Percentiles rank a stretch among this genome's conserved stretches.
These are phyloP conservation scores for Pochonia chlamydosporia DNA, from an alignment of 2,329 filamentous ascomycete genomes.

Conservation along the genomic window DNA sequence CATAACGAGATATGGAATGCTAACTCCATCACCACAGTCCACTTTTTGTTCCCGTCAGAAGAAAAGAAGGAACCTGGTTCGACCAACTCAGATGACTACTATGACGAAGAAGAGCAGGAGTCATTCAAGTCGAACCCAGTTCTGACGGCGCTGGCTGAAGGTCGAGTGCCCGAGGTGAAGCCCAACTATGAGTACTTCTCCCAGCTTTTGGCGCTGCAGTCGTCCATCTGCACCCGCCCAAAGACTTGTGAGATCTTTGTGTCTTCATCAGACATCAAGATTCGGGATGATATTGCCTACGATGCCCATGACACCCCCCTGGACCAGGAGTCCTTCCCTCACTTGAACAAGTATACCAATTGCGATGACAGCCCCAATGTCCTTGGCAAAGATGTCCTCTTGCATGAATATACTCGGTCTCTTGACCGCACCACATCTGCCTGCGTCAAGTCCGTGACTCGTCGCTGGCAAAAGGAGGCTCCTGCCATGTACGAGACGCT, in stretches of 20 bases:
- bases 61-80: conserved; percentile 52
- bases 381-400: conserved; percentile 44
- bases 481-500: conserved; percentile 50
- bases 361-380: conserved; percentile 46
- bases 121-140: conserved; percentile 62
- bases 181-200: conserved; percentile 59
- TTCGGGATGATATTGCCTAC: conserved; percentile 43
- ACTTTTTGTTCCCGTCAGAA: conserved; percentile 54
- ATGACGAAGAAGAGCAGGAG: conserved; percentile 36
- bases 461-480: conserved; percentile 53
- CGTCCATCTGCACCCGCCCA: conserved; percentile 46
- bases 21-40: conserved; percentile 32
- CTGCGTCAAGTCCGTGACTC: conserved; percentile 45
- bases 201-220: conserved; percentile 48
- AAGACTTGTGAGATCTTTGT: conserved; percentile 56
- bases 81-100: conserved; percentile 54
- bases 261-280: conserved; percentile 44
- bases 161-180: conserved; percentile 49
- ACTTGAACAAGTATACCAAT: conserved; percentile 48
- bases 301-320: conserved; percentile 37
- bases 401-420: conserved; percentile 54
- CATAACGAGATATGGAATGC: neutral
- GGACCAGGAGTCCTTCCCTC: conserved; percentile 46
- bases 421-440: conserved; percentile 51
- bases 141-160: conserved; percentile 54